These are phyloP conservation scores for Tulasnella sp. DNA, from an alignment of 768 basidiomycete genomes.

Conservation along the genomic window DNA sequence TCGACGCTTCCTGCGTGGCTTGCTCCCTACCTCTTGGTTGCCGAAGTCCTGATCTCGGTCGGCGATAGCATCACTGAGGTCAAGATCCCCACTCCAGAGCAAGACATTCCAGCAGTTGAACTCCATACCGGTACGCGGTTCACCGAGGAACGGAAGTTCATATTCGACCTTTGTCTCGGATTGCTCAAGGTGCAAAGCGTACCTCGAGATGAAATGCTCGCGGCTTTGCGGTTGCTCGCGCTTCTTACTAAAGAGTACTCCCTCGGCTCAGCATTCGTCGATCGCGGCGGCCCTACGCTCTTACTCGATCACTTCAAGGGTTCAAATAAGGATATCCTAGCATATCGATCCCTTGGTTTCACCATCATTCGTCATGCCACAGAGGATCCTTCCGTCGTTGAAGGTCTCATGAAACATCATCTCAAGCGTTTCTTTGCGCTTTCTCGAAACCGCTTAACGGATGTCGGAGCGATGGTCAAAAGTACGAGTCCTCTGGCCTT, in stretches of 20 bases:
- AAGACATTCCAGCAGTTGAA: constrained; percentile 30
- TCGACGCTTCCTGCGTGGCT: constrained; percentile 71
- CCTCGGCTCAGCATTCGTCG: constrained; percentile 55
- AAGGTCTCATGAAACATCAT: constrained; percentile 67
- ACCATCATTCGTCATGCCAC: constrained; percentile 87
- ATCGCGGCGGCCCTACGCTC: constrained; percentile 45
- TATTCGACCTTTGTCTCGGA: constrained; percentile 68
- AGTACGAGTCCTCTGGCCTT: constrained; percentile 68
- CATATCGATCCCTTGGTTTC: constrained; percentile 72
- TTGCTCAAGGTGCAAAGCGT: constrained; percentile 54
- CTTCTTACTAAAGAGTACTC: constrained; percentile 65
- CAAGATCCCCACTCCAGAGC: constrained; percentile 44
- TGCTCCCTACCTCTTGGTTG: constrained; percentile 70
- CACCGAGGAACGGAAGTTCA: constrained; percentile 44
- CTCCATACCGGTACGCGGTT: constrained; percentile 45
- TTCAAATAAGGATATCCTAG: constrained; percentile 39
- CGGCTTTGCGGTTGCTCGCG: constrained; percentile 71
- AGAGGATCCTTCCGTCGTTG: constrained; percentile 58
- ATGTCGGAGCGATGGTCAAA: constrained; percentile 61
- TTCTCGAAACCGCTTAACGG: constrained; percentile 45
- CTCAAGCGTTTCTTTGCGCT: constrained; percentile 71
- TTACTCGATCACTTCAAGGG: constrained; percentile 57
- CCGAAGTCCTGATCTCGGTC: constrained; percentile 68
- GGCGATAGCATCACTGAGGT: constrained; percentile 61
- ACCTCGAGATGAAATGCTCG: constrained; percentile 70